phyloP scores from a whole-genome alignment of 2,329 filamentous ascomycete genomes.

The Alternaria consortialis region DNA sequence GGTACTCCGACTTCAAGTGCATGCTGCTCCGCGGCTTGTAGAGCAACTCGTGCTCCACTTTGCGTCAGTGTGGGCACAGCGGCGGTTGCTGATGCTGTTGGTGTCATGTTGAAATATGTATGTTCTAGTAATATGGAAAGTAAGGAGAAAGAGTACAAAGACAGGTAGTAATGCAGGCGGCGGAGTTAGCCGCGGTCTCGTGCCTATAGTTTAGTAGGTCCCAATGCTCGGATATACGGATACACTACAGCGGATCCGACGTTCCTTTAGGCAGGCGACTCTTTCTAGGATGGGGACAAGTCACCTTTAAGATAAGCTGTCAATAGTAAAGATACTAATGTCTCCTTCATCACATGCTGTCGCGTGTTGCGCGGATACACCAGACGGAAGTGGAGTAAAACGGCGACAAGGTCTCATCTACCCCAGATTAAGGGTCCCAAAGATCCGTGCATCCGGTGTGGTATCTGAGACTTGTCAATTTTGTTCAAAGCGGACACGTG shows the following conservation, averaged over 20 bases:
- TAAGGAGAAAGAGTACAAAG: not conserved
- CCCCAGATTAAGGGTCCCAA: slow-evolving; percentile 6
- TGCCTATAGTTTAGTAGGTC: slow-evolving; percentile 11
- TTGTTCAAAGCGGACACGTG: slow-evolving; percentile 8
- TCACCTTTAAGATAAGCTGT: slow-evolving; percentile 10
- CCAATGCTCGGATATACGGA: slow-evolving; percentile 16
- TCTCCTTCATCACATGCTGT: not conserved
- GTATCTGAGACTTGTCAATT: slow-evolving; percentile 6
- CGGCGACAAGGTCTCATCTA: slow-evolving; percentile 17
- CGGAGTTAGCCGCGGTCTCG: slow-evolving; percentile 14
- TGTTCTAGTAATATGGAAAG: slow-evolving; percentile 7
- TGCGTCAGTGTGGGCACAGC: slow-evolving; percentile 42
- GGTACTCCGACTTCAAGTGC: slow-evolving; percentile 37
- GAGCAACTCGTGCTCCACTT: slow-evolving; percentile 39
- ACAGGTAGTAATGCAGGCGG: slow-evolving; percentile 1
- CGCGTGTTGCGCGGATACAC: slow-evolving; percentile 14
- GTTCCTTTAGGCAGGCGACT: slow-evolving; percentile 9
- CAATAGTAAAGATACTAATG: not conserved
- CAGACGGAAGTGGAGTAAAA: slow-evolving; percentile 23
- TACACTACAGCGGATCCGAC: slow-evolving; percentile 9
- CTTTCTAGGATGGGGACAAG: slow-evolving; percentile 6
- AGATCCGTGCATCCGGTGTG: slow-evolving; percentile 2
- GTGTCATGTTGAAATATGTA: slow-evolving; percentile 22
- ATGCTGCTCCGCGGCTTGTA: slow-evolving; percentile 40
- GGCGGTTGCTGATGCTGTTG: slow-evolving; percentile 22